Evolutionary conservation across 2,329 filamentous ascomycete species (phyloP), one percentile per base, ranked within the genome.

Genomic region (Hymenoscyphus fraxineus): DNA sequence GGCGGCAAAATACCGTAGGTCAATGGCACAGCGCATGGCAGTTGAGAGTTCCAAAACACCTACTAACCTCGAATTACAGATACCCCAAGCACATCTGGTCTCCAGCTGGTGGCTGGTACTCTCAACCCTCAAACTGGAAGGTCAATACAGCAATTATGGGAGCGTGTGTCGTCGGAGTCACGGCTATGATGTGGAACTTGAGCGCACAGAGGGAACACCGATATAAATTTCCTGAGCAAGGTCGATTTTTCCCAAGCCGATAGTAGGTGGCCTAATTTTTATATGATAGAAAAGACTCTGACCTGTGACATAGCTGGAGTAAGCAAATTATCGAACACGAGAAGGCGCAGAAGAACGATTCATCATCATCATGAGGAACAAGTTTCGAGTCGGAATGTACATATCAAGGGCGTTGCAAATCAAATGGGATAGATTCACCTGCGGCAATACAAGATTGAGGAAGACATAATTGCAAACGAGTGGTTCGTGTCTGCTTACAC

Each of bases 61-160:
- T 62, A 58, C 69, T 71, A 58, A 72, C 64, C 63, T 44, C 19
- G 31, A 58, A 39, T 51, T 32, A 74, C 39, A 96, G 92, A 76
- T 97, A 97, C 81, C 93, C 93, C 78, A 97, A 97, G 85, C 94
- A 99, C 84, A 92, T 99, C 85, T 99, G 95, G 95, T 98, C 95
- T 76, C 95, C 95, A 67, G 84, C 94, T 70, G 95, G 95, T 85
- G 95, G 95, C 80, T 99, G 95, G 95, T 99, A 99, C 80, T 82
- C 89, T 62, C 94, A 96, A 78, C 95, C 95, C 62, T 83, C 85
- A 71, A 99, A 99, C 84, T 99, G 95, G 95, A 95, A 90, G 78
- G 81, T 82, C 74, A 99, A 99, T 83, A 99, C 95, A 5, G 83
- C 89, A 63, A 82, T 95, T 71, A 87, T 93, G 76, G 85, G 85